phyloP scores from a whole-genome alignment of 495 filamentous ascomycete genomes.

The Venustampulla echinocandica region DNA sequence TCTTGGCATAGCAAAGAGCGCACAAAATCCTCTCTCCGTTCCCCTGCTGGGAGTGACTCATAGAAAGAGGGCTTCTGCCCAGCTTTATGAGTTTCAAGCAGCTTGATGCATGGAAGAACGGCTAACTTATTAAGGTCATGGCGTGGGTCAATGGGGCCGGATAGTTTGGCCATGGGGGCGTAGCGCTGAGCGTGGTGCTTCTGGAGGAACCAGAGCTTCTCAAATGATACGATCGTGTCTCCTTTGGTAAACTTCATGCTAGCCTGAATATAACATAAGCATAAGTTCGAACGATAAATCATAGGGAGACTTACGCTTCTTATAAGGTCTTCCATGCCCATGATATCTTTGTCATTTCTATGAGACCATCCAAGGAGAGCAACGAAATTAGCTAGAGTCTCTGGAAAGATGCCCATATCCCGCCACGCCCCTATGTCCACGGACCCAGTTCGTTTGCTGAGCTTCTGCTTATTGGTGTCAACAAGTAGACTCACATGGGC shows the following conservation, averaged over 20 bases:
- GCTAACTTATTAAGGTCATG: slow-evolving; percentile 16
- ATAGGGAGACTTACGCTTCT: slow-evolving; percentile 41
- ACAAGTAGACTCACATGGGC: slow-evolving; percentile 84
- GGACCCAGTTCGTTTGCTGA: slow-evolving; percentile 78
- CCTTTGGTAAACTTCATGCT: slow-evolving; percentile 78
- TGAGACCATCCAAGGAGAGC: slow-evolving; percentile 83
- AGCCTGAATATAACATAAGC: slow-evolving; percentile 40
- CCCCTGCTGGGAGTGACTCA: slow-evolving; percentile 2
- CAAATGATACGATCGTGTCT: slow-evolving; percentile 73
- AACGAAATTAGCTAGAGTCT: slow-evolving; percentile 73
- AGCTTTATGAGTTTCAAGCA: slow-evolving; percentile 1
- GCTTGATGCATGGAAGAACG: slow-evolving; percentile 11
- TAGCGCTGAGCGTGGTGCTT: slow-evolving; percentile 50
- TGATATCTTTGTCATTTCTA: slow-evolving; percentile 50
- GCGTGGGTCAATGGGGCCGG: slow-evolving; percentile 13
- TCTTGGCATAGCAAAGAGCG: slow-evolving; percentile 48
- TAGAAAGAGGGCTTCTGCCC: slow-evolving; percentile 4
- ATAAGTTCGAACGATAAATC: background rate
- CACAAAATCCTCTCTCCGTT: slow-evolving; percentile 30
- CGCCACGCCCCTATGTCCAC: slow-evolving; percentile 62
- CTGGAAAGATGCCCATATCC: slow-evolving; percentile 60
- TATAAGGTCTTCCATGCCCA: slow-evolving; percentile 61
- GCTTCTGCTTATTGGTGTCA: slow-evolving; percentile 65
- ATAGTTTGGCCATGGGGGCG: slow-evolving; percentile 10
- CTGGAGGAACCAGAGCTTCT: slow-evolving; percentile 76